Conservation (phyloP, 371 early-diverging fungal species). For the Syncephalastrum sp. region DNA sequence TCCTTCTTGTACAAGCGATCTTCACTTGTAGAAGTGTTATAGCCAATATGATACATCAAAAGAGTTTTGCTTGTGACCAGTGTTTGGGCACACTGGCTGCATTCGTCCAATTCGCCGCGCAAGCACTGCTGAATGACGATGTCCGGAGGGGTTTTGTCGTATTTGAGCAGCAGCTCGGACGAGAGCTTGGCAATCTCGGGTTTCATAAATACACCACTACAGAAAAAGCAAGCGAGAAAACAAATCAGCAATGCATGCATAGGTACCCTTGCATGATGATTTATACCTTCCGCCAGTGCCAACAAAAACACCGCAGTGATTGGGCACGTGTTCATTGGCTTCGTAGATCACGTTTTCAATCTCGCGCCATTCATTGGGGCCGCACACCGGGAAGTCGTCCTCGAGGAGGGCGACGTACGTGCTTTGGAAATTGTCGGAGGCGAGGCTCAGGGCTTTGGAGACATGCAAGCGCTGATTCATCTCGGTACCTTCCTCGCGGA, state of each 20-base stretch:
- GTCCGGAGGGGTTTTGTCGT: constrained; percentile 50
- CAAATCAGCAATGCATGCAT: neutral
- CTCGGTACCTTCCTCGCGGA: constrained; percentile 49
- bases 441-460: constrained; percentile 51
- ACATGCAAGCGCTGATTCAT: constrained; percentile 60
- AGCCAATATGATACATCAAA: constrained; percentile 62
- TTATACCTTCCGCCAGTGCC: constrained; percentile 19
- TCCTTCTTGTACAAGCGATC: constrained; percentile 55
- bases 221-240: neutral
- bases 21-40: constrained; percentile 59
- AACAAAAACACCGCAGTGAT: constrained; percentile 46
- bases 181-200: constrained; percentile 45
- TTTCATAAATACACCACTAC: constrained; percentile 54
- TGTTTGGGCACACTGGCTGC: constrained; percentile 34
- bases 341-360: constrained; percentile 55
- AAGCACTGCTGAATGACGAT: constrained; percentile 59
- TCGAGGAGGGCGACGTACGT: constrained; percentile 57
- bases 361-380: constrained; percentile 52
- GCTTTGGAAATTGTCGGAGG: constrained; percentile 32
- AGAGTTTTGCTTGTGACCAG: constrained; percentile 57
- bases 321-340: constrained; percentile 43
- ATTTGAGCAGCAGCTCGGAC: constrained; percentile 42
- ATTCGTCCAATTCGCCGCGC: constrained; percentile 49
- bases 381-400: constrained; percentile 66
- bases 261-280: neutral